These are phyloP conservation scores for Beta vulgaris DNA, from an alignment of 148 eudicot species.

Conservation along the genomic window DNA sequence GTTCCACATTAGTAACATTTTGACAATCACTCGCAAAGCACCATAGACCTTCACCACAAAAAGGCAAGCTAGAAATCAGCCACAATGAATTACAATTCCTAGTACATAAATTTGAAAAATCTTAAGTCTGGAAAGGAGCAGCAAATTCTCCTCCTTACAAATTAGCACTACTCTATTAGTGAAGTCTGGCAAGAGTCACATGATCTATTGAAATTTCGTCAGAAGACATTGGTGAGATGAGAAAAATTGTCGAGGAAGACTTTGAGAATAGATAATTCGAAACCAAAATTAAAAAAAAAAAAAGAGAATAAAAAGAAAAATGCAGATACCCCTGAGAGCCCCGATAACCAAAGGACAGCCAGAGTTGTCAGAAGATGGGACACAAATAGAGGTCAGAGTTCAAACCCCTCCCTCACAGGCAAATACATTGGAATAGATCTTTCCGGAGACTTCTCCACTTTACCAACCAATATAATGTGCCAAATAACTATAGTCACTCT, in stretches of 20 bases:
- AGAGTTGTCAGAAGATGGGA: too few relatives aligned
- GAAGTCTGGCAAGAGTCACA: background rate
- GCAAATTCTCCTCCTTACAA: background rate
- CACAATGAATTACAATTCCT: constrained; percentile 1
- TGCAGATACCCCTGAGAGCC: too few relatives aligned
- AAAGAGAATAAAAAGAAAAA: too few relatives aligned
- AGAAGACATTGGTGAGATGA: background rate
- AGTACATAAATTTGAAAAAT: background rate
- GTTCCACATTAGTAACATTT: constrained; percentile 86
- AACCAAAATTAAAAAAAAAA: too few relatives aligned
- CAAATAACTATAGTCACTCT: too few relatives aligned
- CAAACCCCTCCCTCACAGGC: too few relatives aligned
- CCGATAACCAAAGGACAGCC: too few relatives aligned
- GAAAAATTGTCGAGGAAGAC: background rate
- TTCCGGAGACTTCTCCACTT: too few relatives aligned
- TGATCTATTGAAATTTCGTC: background rate
- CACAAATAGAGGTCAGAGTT: too few relatives aligned
- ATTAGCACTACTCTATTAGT: background rate
- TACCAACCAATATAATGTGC: too few relatives aligned
- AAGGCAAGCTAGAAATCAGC: background rate
- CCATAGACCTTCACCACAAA: constrained; percentile 68
- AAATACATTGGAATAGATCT: too few relatives aligned
- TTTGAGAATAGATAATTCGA: background rate
- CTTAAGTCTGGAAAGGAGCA: background rate
- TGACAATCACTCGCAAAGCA: constrained; percentile 69